These are phyloP conservation scores for Colletotrichum orbiculare DNA, from an alignment of 2,329 filamentous ascomycete species.

Conservation along the genomic window DNA sequence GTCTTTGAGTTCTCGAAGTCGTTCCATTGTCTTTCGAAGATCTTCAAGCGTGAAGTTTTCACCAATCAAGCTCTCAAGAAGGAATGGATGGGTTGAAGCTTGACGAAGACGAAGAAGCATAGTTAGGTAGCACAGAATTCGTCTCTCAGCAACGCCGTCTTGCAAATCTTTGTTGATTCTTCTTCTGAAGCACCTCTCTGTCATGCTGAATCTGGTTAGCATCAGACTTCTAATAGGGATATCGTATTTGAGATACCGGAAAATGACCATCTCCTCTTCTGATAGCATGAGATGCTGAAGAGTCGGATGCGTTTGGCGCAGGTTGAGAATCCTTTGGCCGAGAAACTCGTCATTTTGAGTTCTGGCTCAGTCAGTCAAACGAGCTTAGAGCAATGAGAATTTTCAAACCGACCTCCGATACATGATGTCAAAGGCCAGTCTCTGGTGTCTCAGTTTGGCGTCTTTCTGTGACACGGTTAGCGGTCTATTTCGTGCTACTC, in stretches of 20 bases:
- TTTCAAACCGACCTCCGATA: conserved; percentile 10
- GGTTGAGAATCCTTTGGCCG: conserved; percentile 40
- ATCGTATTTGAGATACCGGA: conserved; percentile 37
- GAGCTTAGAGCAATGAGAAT: too few species aligned
- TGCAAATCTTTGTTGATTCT: not conserved
- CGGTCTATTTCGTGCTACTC: too few species aligned
- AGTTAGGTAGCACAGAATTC: not conserved
- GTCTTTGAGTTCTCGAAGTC: not conserved
- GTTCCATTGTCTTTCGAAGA: not conserved
- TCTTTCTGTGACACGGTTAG: too few species aligned
- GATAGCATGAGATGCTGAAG: conserved; percentile 43
- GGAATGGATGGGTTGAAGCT: conserved; percentile 43
- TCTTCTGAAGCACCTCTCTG: conserved; percentile 12
- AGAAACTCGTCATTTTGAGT: conserved; percentile 44
- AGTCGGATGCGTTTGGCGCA: conserved; percentile 36
- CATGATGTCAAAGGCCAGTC: not conserved
- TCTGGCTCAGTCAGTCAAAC: too few species aligned
- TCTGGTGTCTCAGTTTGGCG: not conserved
- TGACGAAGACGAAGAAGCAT: conserved; percentile 38
- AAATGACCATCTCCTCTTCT: conserved; percentile 41
- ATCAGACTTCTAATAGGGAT: too few species aligned
- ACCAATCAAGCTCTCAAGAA: conserved; percentile 40
- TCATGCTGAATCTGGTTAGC: conserved; percentile 1
- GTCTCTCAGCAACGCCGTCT: not conserved
- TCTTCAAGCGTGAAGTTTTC: not conserved